phyloP scores from a whole-genome alignment of 1,284 basidiomycete species.

The Tilletia walkeri region DNA sequence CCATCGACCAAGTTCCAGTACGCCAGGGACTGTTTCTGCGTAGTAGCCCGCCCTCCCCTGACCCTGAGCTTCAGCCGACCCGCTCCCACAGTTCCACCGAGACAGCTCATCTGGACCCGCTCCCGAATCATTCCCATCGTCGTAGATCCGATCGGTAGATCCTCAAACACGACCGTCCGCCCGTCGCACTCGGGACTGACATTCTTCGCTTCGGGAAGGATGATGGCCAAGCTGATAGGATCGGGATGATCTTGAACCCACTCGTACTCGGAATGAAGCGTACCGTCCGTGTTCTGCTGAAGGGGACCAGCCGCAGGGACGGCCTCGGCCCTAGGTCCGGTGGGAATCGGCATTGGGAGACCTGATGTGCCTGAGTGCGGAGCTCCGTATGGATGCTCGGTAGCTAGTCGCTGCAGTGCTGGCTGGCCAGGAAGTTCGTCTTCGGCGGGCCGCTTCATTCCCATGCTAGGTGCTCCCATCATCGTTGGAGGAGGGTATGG shows the following conservation, averaged over 20 bases:
- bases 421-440: constrained; percentile 14
- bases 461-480: not conserved
- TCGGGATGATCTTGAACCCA: constrained; percentile 43
- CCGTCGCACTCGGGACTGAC: constrained; percentile 36
- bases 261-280: constrained; percentile 35
- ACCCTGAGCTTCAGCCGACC: constrained; percentile 44
- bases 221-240: constrained; percentile 36
- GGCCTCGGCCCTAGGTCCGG: not conserved
- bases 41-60: constrained; percentile 40
- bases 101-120: constrained; percentile 39
- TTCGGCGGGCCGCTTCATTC: constrained; percentile 12
- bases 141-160: constrained; percentile 30
- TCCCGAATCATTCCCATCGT: constrained; percentile 38
- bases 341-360: not conserved
- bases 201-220: constrained; percentile 29
- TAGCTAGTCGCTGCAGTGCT: not conserved
- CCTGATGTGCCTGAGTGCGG: not conserved
- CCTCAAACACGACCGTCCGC: constrained; percentile 32
- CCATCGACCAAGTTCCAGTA: constrained; percentile 49
- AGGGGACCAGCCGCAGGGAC: not conserved
- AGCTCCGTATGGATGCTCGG: not conserved
- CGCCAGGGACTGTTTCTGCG: constrained; percentile 49
- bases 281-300: not conserved
- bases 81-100: constrained; percentile 41
- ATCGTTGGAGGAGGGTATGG: constrained; percentile 4